Evolutionary conservation across 805 yeast species (phyloP).

Genomic region (Cyberlindnera lachancei): DNA sequence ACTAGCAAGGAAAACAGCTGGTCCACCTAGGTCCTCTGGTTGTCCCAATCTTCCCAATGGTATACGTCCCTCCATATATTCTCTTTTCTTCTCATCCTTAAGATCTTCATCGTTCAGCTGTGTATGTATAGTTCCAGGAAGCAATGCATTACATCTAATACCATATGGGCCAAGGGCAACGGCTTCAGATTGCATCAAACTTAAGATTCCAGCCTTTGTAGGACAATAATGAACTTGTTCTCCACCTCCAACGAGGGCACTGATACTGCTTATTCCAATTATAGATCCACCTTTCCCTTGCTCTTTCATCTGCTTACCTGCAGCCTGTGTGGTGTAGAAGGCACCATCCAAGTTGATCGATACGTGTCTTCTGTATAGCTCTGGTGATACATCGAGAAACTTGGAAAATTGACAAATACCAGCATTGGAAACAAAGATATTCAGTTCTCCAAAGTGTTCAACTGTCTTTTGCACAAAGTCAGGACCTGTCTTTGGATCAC

Average conservation of each 20-base stretch:
- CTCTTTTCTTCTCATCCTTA: conserved; percentile 27
- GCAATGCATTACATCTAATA: conserved; percentile 37
- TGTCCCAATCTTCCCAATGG: conserved; percentile 33
- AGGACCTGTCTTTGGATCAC: conserved; percentile 30
- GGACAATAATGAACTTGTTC: conserved; percentile 40
- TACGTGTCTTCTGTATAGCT: conserved; percentile 28
- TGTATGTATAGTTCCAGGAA: conserved; percentile 38
- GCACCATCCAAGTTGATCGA: conserved; percentile 37
- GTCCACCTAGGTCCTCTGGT: conserved; percentile 34
- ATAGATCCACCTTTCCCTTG: conserved; percentile 43
- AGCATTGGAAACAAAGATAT: conserved; percentile 38
- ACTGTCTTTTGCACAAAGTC: conserved; percentile 27
- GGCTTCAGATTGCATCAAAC: conserved; percentile 37
- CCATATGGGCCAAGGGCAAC: conserved; percentile 36
- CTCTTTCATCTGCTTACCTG: conserved; percentile 35
- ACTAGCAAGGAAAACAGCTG: conserved; percentile 34
- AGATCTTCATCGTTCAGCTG: conserved; percentile 37
- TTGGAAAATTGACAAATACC: conserved; percentile 37
- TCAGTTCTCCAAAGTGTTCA: conserved; percentile 31
- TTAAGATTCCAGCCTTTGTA: conserved; percentile 38
- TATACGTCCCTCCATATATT: conserved; percentile 32
- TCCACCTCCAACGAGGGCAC: conserved; percentile 40
- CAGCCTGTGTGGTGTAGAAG: conserved; percentile 39
- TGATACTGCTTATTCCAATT: conserved; percentile 35
- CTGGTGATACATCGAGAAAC: conserved; percentile 34